Evolutionary conservation across 2,329 filamentous ascomycete genomes (phyloP), one percentile per base, ranked within the genome.

Genomic region (Penicillium janthinellum): DNA sequence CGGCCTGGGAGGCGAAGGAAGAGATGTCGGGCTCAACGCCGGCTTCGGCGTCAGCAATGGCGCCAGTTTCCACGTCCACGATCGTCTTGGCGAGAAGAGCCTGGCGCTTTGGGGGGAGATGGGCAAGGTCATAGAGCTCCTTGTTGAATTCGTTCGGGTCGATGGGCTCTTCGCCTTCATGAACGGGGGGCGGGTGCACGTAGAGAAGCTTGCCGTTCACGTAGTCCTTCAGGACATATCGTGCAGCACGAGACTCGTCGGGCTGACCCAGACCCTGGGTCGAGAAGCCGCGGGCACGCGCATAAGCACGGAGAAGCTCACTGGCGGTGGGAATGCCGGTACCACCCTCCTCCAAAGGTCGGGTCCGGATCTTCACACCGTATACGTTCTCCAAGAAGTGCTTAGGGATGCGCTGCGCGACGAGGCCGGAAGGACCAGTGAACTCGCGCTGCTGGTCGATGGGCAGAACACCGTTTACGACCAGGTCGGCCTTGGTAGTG

Each of bases 371-470:
- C 70, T 89, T 90, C 79, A 99, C 93, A 54, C 95, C 95, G 76
- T 99, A 99, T 3, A 96, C 82, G 34, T 92, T 92, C 76, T 99
- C 95, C 5, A 99, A 80, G 79, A 96, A 98, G 7, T 85, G 79
- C 73, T 95, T 88, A 1, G 95, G 96, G 56, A 99, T 92, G 54
- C 95, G 86, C 60, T 90, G 85, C 1, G 93, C 88, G 31, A 99
- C 90, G 3, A 99, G 84, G 0, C 87, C 88, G 17, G 89, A 89
- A 0, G 95, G 95, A 1, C 95, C 95, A 3, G 88, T 93, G 80
- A 90, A 96, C 74, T 99, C 95, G 63, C 95, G 87, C 68, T 98
- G 84, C 77, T 99, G 95, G 75, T 99, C 95, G 70, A 99, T 99
- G 11, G 95, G 95, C 35, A 99, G 83, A 20, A 99, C 87, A 73